phyloP scores from a whole-genome alignment of 148 eudicot genomes.

The Camellia granthamiana region DNA sequence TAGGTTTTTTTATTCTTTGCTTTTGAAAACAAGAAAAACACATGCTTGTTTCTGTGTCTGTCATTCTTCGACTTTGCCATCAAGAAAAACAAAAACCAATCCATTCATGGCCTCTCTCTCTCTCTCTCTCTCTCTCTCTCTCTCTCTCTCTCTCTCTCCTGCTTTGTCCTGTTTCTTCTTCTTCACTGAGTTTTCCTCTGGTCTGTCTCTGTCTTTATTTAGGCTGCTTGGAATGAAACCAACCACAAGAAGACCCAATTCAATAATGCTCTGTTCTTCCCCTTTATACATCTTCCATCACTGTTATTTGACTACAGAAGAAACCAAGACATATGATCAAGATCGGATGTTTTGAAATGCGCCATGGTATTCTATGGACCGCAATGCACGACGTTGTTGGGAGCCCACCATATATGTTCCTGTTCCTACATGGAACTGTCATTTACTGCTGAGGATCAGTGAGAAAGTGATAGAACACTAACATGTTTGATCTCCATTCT shows the following conservation, averaged over 20 bases:
- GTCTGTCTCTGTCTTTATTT: not conserved
- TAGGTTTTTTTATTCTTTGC: too few species aligned
- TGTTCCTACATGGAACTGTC: not conserved
- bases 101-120: not conserved
- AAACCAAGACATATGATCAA: not conserved
- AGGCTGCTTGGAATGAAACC: slow-evolving; percentile 18
- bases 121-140: slow-evolving; percentile 1
- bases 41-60: too few species aligned
- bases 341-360: not conserved
- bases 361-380: not conserved
- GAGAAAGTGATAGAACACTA: not conserved
- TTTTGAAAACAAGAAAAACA: too few species aligned
- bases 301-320: too few species aligned
- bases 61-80: not conserved
- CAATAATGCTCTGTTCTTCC: slow-evolving; percentile 36
- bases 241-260: slow-evolving; percentile 29
- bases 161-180: not conserved
- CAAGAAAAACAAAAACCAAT: not conserved
- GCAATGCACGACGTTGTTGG: not conserved
- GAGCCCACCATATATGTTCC: not conserved
- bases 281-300: not conserved
- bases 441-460: not conserved
- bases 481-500: not conserved
- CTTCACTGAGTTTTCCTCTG: not conserved
- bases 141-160: not conserved